These are phyloP conservation scores for Pseudocercospora musae DNA, from an alignment of 2,329 filamentous ascomycete genomes.

Conservation along the genomic window DNA sequence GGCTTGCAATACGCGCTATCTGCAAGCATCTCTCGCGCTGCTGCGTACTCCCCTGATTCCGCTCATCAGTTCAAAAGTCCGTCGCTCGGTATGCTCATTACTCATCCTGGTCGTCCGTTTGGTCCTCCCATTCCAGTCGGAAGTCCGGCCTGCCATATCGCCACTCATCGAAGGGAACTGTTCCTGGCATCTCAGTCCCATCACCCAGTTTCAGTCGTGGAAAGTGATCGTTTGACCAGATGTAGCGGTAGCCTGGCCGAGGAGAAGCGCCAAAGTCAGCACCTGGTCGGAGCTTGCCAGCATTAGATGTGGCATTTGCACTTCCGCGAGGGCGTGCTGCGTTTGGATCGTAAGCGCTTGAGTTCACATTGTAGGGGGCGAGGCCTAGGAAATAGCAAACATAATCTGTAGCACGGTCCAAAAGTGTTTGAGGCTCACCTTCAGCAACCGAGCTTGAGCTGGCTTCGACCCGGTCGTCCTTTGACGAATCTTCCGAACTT, in stretches of 20 bases:
- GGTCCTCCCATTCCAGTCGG: conserved; percentile 24
- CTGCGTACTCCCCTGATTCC: background rate
- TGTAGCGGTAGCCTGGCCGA: conserved; percentile 37
- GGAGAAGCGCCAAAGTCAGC: conserved; percentile 30
- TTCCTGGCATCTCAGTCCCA: conserved; percentile 48
- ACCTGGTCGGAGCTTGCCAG: conserved; percentile 15
- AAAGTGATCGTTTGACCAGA: conserved; percentile 43
- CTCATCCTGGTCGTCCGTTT: background rate
- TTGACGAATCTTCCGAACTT: conserved; percentile 3
- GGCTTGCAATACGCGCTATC: background rate
- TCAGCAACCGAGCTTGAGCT: background rate
- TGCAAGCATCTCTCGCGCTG: background rate
- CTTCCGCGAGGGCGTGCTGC: conserved; percentile 10
- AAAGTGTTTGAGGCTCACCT: conserved; percentile 2
- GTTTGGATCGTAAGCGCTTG: conserved; percentile 15
- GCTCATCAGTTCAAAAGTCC: background rate
- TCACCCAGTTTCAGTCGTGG: conserved; percentile 45
- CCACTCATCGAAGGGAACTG: conserved; percentile 39
- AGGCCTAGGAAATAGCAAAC: conserved; percentile 34
- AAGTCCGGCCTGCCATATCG: conserved; percentile 33
- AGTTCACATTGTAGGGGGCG: conserved; percentile 25
- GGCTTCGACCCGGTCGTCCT: conserved; percentile 1
- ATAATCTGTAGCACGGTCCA: conserved; percentile 22
- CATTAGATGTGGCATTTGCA: background rate
- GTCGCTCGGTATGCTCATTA: background rate